Evolutionary conservation across 116 monocot genomes (phyloP), one percentile per base, ranked within the genome.

Genomic region (Trichopus zeylanicus): DNA sequence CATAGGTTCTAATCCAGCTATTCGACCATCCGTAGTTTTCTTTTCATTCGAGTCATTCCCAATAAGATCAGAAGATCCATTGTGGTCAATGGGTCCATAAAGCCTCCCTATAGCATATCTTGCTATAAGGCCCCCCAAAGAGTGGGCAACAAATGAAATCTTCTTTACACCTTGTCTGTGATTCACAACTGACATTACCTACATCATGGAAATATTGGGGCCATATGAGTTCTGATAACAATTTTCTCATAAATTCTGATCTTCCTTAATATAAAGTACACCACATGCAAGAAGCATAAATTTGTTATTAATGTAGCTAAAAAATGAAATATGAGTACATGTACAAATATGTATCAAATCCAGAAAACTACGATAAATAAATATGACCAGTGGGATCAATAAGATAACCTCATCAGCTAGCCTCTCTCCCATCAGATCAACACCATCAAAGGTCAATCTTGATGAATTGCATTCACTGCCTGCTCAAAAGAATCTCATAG

Each of bases 71-170:
- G 63, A 51, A 33, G 68, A 55, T 16, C 38, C 63, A 19, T 4
- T 35, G 24, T 3, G 1, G 20, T 30, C 51, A 7, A 31, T n/a
- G 62, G 67, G 67, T 39, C 76, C 67, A 68, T 81, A 91, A 28
- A 97, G 77, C 60, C 76, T 86, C 35, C 90, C 97, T 12, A 97
- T 75, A 57, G 97, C 97, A 68, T 81, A 97, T 78, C 97, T 75
- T 46, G 97, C 84, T 62, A 97, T 71, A 25, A 97, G 70, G 22
- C 97, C 97, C 29, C 97, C 97, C 46, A 97, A 66, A 21, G 97
- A 97, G 61, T 97, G 97, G 15, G 81, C 84, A 20, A 97, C 84
- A 73, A 97, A 97, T 28, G 97, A 97, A 23, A 97, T 97, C 65
- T 76, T 97, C 29, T 54, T 49, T 4, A 97, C 39, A 21, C 68